Evolutionary conservation across 1,284 basidiomycete species (phyloP), one percentile per base, ranked within the genome.

Genomic region (Pascua sp.): DNA sequence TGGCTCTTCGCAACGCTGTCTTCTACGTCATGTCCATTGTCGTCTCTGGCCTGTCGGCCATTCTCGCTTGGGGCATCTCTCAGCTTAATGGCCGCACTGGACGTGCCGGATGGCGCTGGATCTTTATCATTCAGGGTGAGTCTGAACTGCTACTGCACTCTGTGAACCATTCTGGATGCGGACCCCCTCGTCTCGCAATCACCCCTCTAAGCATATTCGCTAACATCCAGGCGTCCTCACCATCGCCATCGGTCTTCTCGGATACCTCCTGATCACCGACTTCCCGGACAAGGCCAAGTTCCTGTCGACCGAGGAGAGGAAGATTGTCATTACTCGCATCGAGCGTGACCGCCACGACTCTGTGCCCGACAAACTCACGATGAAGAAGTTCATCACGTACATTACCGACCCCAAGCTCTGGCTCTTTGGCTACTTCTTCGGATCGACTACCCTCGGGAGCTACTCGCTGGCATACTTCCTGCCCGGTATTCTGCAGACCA

Each of bases 281-380:
- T 80, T 80, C 72, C 80, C 80, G 17, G 78, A 80, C 66, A 75
- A 77, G 65, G 74, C 72, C 51, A 77, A 62, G 36, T 80, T 81
- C 74, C 68, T 81, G 37, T 73, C 65, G 8, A 59, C 62, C 13
- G 71, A 76, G 15, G 73, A 80, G 61, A 74, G 68, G 38, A 63
- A 66, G 40, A 69, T 79, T 57, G 65, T 80, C 55, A 63, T 74
- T 32, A 66, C 72, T 12, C 72, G 80, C 42, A 77, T 81, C 53
- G 64, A 80, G 56, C 62, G 65, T 18, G 80, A 81, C 69, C 75
- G 80, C 9, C 55, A 74, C 42, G 80, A 81, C 61, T 70, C 78
- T 42, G 66, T 65, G n/a, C 68, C 70, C 41, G 79, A 81, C 61
- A 39, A 42, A 4, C 64, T 80, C 24, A 77, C 78, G 17, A 53